Percentiles rank a stretch among this genome's conserved stretches.
These are phyloP conservation scores for Penicillium sp. DNA, from an alignment of 2,329 filamentous ascomycete species.

Conservation along the genomic window DNA sequence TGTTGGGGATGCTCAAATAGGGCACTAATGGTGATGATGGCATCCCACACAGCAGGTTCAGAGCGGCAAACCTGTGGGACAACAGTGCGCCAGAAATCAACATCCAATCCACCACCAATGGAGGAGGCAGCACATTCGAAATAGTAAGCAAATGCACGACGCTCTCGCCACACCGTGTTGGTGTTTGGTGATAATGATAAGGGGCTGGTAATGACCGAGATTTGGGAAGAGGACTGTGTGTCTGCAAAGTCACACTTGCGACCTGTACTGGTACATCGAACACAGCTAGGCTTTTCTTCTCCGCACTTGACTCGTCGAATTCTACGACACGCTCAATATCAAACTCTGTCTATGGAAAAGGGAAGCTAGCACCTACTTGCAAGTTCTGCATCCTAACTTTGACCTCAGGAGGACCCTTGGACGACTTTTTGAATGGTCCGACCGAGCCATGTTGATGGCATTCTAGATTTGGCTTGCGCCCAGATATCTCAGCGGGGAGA, in stretches of 20 bases:
- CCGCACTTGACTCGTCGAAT: constrained; percentile 38
- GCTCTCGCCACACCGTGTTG: constrained; percentile 33
- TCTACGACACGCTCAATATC: constrained; percentile 19
- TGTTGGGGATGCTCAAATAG: constrained; percentile 34
- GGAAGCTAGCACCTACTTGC: constrained; percentile 28
- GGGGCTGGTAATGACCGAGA: constrained; percentile 1
- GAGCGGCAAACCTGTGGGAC: constrained; percentile 38
- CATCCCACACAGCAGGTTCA: constrained; percentile 42
- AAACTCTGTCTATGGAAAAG: neutral
- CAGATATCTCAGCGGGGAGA: neutral
- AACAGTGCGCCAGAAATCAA: constrained; percentile 38
- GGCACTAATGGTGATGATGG: constrained; percentile 39
- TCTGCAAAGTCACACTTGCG: constrained; percentile 37
- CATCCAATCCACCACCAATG: constrained; percentile 36
- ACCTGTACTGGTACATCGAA: constrained; percentile 33
- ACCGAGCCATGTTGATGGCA: constrained; percentile 1
- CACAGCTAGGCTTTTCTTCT: constrained; percentile 35
- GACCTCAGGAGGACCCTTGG: constrained; percentile 20
- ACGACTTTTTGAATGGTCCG: neutral
- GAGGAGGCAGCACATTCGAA: constrained; percentile 33
- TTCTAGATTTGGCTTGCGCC: neutral
- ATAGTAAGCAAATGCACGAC: constrained; percentile 42
- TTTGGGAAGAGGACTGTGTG: neutral
- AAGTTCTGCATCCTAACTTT: constrained; percentile 32
- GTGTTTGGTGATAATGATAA: constrained; percentile 26